Base-by-base conservation (phyloP, 768 basidiomycete species). In the Tulasnella sp. region DNA sequence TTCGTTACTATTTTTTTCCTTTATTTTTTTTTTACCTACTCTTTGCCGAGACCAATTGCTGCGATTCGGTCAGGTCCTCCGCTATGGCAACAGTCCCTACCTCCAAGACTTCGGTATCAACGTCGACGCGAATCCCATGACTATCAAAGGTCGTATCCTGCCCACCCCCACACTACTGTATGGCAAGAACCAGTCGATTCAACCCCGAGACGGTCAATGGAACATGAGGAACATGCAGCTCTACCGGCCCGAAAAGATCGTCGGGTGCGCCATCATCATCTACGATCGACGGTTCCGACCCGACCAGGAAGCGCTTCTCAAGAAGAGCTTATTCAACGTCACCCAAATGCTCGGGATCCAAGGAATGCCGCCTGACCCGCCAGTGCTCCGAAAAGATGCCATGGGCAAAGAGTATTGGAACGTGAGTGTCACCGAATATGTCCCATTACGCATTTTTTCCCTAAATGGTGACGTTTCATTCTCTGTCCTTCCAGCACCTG, bases 21-120 rank as follows among this genome's bases (percentile, higher is more conserved):
- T n/a, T n/a, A n/a, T n/a, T n/a, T n/a, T n/a, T n/a, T n/a, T n/a
- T n/a, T n/a, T n/a, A n/a, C n/a, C n/a, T 40, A 74, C n/a, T n/a
- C n/a, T n/a, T n/a, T n/a, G n/a, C n/a, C n/a, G n/a, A n/a, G n/a
- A n/a, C n/a, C n/a, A n/a, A n/a, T n/a, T n/a, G n/a, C n/a, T n/a
- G n/a, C n/a, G n/a, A n/a, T n/a, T n/a, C n/a, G n/a, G n/a, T 44
- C 14, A 44, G 44, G 58, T 81, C 81, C 7, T 78, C 84, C 27
- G 88, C 88, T 93, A 93, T 81, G 91, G 91, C 0, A 90, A 92
- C 83, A 93, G 92, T 0, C 90, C 93, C 84, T 94, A 92, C 81
- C 89, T 94, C 42, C 88, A 89, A 58, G 88, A 90, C 83, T 94
- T 94, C 81, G 93, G 93, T 12, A 89, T 95, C 88, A 80, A 85